Evolutionary conservation across 225 moss, liverwort and hornwort genomes (phyloP).

Genomic region (Straminergon stramineum): DNA sequence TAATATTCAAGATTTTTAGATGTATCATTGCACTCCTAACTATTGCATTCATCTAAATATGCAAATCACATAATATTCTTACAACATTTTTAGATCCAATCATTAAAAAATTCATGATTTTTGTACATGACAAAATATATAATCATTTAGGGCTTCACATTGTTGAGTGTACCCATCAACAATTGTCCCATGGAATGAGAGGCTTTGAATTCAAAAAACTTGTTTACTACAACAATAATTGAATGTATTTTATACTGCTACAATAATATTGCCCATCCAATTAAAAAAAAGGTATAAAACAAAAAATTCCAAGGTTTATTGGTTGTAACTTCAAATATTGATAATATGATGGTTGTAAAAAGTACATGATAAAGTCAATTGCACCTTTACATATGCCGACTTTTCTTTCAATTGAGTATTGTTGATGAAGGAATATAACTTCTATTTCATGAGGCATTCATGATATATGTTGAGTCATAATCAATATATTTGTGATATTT

Average conservation of each 20-base stretch:
- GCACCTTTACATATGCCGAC: background rate
- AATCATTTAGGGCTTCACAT: background rate
- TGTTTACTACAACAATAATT: background rate
- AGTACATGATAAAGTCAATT: background rate
- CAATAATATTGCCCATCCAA: background rate
- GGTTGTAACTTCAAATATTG: background rate
- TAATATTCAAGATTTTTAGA: background rate
- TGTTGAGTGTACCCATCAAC: background rate
- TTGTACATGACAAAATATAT: background rate
- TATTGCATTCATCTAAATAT: background rate
- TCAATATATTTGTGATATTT: background rate
- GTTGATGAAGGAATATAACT: background rate
- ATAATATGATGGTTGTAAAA: accelerated
- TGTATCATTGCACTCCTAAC: background rate
- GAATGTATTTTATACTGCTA: background rate
- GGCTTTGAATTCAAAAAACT: background rate
- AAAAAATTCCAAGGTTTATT: background rate
- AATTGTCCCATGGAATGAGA: background rate
- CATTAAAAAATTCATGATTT: background rate
- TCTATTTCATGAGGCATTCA: background rate
- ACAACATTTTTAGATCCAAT: background rate
- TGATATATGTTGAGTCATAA: background rate
- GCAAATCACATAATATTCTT: background rate
- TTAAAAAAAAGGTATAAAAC: background rate
- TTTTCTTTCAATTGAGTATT: accelerated